Base-by-base conservation (phyloP, 2,329 filamentous ascomycete species). In the Drechmeria coniospora region DNA sequence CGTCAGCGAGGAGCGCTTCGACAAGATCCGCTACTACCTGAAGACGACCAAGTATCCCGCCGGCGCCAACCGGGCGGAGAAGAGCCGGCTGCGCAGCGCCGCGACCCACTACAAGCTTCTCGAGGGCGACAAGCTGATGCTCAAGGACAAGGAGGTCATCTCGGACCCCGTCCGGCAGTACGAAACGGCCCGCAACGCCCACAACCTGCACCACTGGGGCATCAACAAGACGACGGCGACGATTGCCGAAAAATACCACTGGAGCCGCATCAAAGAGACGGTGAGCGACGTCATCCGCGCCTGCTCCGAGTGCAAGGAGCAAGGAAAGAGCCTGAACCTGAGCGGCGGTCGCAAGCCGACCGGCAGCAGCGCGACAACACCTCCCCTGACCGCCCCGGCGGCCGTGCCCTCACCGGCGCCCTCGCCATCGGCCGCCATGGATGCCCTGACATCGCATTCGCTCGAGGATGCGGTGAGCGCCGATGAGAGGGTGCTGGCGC, bases 181-280 rank as follows among this genome's bases (percentile, higher is more conserved):
- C 51, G 81, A 90, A 34, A 90, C 95, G 42, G 82, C 86, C 9
- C 66, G 79, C 25, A 63, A 67, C 32, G 67, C 86, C 21, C 90
- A 98, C 53, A 63, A 73, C 32, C 53, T 59, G 31, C 67, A 76
- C 23, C 90, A 98, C 47, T 83, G 79, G 6, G 90, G 90, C 28
- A 95, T 95, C 63, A 98, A 98, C 63, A 94, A 94, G 60, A 95
- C 87, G 1, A 95, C 87, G 1, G 86, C 87, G 13, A 79, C 75
- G 13, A 93, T 98, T 44, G 83, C 87, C 8, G 82, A 94, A 48
- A 79, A 78, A 46, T 94, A 87, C 49, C 90, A 95, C 56, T 98
- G 90, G 90, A 86, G 92, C 26, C 73, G 87, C 35, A 95, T 95
- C 59, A 98, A 95, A 52, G 86, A 94, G 55, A 95, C 87, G 1